Conservation (phyloP, 768 basidiomycete species). For the Calocera viscosa region DNA sequence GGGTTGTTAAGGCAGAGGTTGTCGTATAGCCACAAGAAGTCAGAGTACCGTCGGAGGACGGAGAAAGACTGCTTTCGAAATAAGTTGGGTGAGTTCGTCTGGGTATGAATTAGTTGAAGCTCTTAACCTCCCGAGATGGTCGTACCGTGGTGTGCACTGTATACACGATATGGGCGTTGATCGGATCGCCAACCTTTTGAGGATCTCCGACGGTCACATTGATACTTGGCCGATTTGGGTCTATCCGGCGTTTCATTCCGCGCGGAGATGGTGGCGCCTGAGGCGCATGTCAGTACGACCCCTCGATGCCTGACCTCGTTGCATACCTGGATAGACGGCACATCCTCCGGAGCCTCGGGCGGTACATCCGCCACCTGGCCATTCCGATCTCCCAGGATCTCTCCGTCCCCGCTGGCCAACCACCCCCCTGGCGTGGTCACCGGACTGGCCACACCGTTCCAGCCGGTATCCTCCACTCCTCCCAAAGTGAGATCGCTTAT, state of each 20-base stretch:
- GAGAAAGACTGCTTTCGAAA: conserved; percentile 79
- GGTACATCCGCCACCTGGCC: conserved; percentile 4
- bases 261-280: neutral
- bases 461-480: conserved; percentile 16
- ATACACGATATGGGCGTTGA: conserved; percentile 89
- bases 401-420: neutral
- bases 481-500: conserved; percentile 15
- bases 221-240: conserved; percentile 44
- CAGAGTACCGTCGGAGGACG: conserved; percentile 91
- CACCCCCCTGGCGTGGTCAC: conserved; percentile 4
- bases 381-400: neutral
- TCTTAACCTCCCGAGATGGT: neutral
- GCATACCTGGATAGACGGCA: neutral
- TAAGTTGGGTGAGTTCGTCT: conserved; percentile 66
- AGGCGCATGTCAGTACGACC: neutral
- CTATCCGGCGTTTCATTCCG: neutral
- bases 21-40: conserved; percentile 95
- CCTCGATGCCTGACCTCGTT: neutral
- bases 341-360: conserved; percentile 12
- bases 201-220: conserved; percentile 90
- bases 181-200: conserved; percentile 91
- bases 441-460: conserved; percentile 4
- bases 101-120: neutral
- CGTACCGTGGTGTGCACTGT: conserved; percentile 78
- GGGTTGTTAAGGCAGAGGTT: conserved; percentile 81